Evolutionary conservation across 108 stramenopile species (phyloP), one percentile per base, ranked within the genome.

Genomic region (Fragilariopsis cylindrus): DNA sequence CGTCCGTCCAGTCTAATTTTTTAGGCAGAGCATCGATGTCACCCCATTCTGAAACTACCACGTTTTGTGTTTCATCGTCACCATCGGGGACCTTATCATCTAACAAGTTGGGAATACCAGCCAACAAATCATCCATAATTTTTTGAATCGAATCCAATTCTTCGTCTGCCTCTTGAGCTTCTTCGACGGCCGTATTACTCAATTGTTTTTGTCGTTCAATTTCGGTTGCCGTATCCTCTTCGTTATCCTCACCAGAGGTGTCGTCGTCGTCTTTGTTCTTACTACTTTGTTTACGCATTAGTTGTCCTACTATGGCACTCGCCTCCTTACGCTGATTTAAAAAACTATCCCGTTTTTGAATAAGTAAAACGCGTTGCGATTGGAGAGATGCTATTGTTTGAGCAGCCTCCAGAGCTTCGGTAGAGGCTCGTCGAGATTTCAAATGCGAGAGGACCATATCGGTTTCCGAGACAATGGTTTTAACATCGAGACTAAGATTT

Each of bases 61-160:
- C 87, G 72, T 98, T 98, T 7, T 88, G 75, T 11, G 57, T 75
- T 55, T 98, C 97, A 64, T 92, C 87, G 56, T 80, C 67, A 6
- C 98, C 97, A 77, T 96, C 93, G 43, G 93, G 94, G 53, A 97
- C 95, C 9, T 73, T 55, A 57, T 97, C 96, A 76, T 97, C 97
- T 70, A 98, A 78, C 57, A 98, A 81, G 69, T 98, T 98, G 54
- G 98, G 98, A 50, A 98, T 83, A 8, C 85, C 85, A 41, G 89
- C 88, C 66, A 97, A 81, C 55, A 98, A 49, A 6, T 49, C 30
- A 67, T 87, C 86, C 76, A 95, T 84, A 43, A 84, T 77, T 8
- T 75, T 57, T 76, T 98, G 95, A 55, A 98, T 77, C 52, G 76
- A 74, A 18, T 68, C 85, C 74, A 96, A 73, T 53, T 80, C 71